Conservation (phyloP, 371 early-diverging fungal genomes). For the Fennellomyces sp. region DNA sequence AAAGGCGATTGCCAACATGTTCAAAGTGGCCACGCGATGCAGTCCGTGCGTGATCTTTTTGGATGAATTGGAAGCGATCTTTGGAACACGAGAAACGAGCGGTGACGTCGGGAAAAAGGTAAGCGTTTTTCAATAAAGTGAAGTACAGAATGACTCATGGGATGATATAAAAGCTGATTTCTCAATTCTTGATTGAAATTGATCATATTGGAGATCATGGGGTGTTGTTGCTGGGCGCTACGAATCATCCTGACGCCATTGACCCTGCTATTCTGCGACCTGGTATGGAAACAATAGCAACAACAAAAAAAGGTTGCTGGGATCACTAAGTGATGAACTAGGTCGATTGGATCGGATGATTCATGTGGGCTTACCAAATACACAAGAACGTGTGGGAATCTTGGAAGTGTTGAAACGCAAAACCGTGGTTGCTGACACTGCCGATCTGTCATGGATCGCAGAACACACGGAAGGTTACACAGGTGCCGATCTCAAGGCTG, state of each 20-base stretch:
- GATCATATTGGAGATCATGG: slow-evolving; percentile 64
- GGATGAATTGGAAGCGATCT: slow-evolving; percentile 98
- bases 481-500: slow-evolving; percentile 84
- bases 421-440: slow-evolving; percentile 47
- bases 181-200: slow-evolving; percentile 81
- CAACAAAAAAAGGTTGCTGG: background rate
- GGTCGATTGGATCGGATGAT: slow-evolving; percentile 88
- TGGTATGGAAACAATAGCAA: slow-evolving; percentile 48
- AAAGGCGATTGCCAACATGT: slow-evolving; percentile 87
- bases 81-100: slow-evolving; percentile 58
- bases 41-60: slow-evolving; percentile 97
- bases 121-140: slow-evolving; percentile 1
- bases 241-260: slow-evolving; percentile 86
- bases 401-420: slow-evolving; percentile 62
- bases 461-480: slow-evolving; percentile 60
- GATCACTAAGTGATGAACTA: slow-evolving; percentile 5
- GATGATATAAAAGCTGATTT: slow-evolving; percentile 65
- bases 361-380: slow-evolving; percentile 74
- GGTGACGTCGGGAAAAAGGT: slow-evolving; percentile 71
- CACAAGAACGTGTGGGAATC: slow-evolving; percentile 71
- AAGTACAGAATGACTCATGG: background rate
- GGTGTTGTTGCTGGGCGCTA: slow-evolving; percentile 83
- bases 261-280: slow-evolving; percentile 84
- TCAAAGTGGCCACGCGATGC: slow-evolving; percentile 87
- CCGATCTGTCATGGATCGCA: slow-evolving; percentile 60